A percentile compares a stretch with the other conserved stretches of the same genome.
Evolutionary conservation across 1,284 basidiomycete genomes (phyloP).

Genomic region (Fomitopsis pinicola): DNA sequence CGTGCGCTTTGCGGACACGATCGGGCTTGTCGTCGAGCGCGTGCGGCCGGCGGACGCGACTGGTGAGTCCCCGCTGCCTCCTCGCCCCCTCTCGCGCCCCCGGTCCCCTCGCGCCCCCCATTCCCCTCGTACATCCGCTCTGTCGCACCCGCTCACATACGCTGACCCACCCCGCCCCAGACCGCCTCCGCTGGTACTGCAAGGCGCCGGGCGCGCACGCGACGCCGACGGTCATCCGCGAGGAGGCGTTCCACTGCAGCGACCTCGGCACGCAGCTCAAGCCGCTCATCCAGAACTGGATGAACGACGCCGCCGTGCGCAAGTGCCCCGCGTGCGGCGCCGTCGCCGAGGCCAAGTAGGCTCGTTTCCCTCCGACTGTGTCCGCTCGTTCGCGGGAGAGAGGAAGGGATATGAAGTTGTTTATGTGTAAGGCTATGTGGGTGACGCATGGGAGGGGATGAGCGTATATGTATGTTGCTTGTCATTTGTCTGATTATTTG

Average conservation of each 20-base stretch:
- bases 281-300: slow-evolving; percentile 85
- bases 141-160: no score
- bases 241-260: slow-evolving; percentile 85
- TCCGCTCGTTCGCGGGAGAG: not conserved
- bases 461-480: no score
- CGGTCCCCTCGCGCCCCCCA: no score
- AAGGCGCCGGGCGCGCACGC: slow-evolving; percentile 54
- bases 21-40: slow-evolving; percentile 95
- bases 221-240: slow-evolving; percentile 79
- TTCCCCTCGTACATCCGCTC: no score
- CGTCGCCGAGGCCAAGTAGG: slow-evolving; percentile 60
- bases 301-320: slow-evolving; percentile 53
- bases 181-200: slow-evolving; percentile 95
- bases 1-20: slow-evolving; percentile 84
- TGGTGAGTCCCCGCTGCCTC: slow-evolving; percentile 35
- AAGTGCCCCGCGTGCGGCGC: slow-evolving; percentile 69
- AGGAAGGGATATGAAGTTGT: no score
- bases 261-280: slow-evolving; percentile 94
- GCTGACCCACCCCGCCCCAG: slow-evolving; percentile 41
- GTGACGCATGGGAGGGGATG: no score
- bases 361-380: no score
- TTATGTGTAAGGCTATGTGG: no score
- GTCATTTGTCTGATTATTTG: no score
- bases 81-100: no score
- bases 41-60: slow-evolving; percentile 65